Base-by-base conservation (phyloP, 2,329 filamentous ascomycete genomes). In the Apiospora aurea region DNA sequence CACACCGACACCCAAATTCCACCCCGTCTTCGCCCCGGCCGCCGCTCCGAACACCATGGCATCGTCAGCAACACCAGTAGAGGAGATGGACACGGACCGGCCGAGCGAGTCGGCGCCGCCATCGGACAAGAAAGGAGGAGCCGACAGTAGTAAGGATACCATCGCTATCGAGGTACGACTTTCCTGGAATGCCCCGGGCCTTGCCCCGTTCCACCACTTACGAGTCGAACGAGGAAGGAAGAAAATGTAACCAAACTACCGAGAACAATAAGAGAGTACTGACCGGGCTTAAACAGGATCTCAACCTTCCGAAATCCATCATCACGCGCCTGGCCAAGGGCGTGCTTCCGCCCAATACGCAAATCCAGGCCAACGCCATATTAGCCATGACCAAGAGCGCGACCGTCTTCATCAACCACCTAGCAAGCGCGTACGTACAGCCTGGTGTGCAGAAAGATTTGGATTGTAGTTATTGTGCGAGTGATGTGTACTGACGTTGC, bases 321-420 rank as follows among this genome's bases (percentile, higher is more conserved):
- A 91, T 96, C 75, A 93, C 92, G 70, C 88, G 93, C 70, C 87
- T 96, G 46, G 92, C 93, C 53, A 96, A 96, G 83, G 92, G 93
- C 53, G 93, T 94, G 7, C 85, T 96, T 6, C 93, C 94, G 0
- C 87, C 93, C 7, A 95, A 95, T 79, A 95, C 93, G 6, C 92
- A 94, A 82, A 93, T 96, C 68, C 93, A 96, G 80, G 93, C 91
- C 78, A 94, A 95, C 83, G 94, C 94, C 57, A 89, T 95, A 71
- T 83, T 94, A 69, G 94, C 93, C 13, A 88, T 96, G 84, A 92
- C 90, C 75, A 95, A 95, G 83, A 93, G 92, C 81, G 92, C 94
- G 10, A 95, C 93, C 1, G 91, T 96, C 0, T 96, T 96, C 78
- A 92, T 96, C 76, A 96, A 90, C 82, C 94, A 95, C 80, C 85